Evolutionary conservation across 192 early-diverging fungal genomes (phyloP).

Genomic region (Lunasporangiospora selenospora): DNA sequence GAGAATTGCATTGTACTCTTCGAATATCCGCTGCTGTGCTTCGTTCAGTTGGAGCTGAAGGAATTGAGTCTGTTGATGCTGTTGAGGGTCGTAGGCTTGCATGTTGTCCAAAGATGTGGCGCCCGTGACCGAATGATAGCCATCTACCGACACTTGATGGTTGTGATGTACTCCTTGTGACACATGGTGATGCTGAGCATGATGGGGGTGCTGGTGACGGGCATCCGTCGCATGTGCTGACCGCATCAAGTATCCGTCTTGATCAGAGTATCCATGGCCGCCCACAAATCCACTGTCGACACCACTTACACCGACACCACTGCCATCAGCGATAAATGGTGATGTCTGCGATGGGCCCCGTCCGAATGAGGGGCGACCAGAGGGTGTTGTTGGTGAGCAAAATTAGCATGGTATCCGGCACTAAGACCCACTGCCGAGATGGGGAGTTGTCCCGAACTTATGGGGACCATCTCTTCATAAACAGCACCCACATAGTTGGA

Average conservation of each 20-base stretch:
- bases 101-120: too few relatives aligned
- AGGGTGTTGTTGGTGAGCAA: background rate
- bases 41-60: conserved; percentile 16
- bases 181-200: too few relatives aligned
- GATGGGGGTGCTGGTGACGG: too few relatives aligned
- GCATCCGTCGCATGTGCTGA: too few relatives aligned
- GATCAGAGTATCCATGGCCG: conserved; percentile 19
- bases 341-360: conserved; percentile 5
- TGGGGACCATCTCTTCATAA: conserved; percentile 6
- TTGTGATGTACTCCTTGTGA: too few relatives aligned
- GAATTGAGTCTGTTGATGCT: background rate
- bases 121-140: too few relatives aligned
- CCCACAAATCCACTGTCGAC: conserved; percentile 16
- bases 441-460: background rate
- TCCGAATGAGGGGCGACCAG: background rate
- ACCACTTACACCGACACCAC: conserved; percentile 5
- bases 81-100: background rate
- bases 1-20: conserved; percentile 7
- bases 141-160: too few relatives aligned
- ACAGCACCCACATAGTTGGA: background rate
- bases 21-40: conserved; percentile 11
- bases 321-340: background rate
- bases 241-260: conserved; percentile 26
- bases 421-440: background rate
- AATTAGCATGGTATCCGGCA: background rate